A percentile compares a stretch with the other conserved stretches of the same genome.
Conservation (phyloP, 176 grass and related monocot genomes). For the Phragmites australis region DNA sequence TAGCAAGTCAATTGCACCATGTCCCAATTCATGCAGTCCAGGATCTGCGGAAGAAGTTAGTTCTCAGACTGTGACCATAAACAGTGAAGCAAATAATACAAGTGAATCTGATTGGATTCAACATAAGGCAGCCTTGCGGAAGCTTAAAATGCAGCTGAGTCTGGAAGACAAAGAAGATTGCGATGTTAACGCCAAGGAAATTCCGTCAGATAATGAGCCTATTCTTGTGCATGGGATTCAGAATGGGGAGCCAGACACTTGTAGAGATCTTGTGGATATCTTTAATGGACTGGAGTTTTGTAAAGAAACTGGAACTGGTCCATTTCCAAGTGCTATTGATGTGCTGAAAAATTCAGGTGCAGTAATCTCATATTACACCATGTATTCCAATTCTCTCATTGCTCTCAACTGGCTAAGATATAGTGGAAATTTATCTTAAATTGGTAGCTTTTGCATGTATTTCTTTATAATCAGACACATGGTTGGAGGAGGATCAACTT, state of each 20-base stretch:
- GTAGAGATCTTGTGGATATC: slow-evolving; percentile 40
- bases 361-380: slow-evolving; percentile 3
- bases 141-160: slow-evolving; percentile 51
- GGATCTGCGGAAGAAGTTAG: slow-evolving; percentile 77
- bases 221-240: slow-evolving; percentile 9
- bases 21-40: slow-evolving; percentile 51
- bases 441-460: slow-evolving; percentile 11
- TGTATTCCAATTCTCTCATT: slow-evolving; percentile 17
- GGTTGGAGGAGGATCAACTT: slow-evolving; percentile 71
- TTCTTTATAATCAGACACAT: slow-evolving; percentile 48
- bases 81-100: slow-evolving; percentile 25
- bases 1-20: slow-evolving; percentile 42
- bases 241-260: slow-evolving; percentile 33
- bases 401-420: slow-evolving; percentile 27
- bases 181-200: background rate
- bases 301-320: slow-evolving; percentile 30
- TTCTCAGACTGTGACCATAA: slow-evolving; percentile 50
- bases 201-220: slow-evolving; percentile 34
- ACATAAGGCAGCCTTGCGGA: slow-evolving; percentile 38
- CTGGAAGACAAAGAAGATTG: slow-evolving; percentile 50
- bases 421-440: background rate
- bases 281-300: slow-evolving; percentile 35
- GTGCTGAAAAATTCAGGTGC: slow-evolving; percentile 71
- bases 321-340: slow-evolving; percentile 45
- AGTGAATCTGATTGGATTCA: slow-evolving; percentile 50